Base-by-base conservation (phyloP, 2,329 filamentous ascomycete species). In the Neonectria punicea region DNA sequence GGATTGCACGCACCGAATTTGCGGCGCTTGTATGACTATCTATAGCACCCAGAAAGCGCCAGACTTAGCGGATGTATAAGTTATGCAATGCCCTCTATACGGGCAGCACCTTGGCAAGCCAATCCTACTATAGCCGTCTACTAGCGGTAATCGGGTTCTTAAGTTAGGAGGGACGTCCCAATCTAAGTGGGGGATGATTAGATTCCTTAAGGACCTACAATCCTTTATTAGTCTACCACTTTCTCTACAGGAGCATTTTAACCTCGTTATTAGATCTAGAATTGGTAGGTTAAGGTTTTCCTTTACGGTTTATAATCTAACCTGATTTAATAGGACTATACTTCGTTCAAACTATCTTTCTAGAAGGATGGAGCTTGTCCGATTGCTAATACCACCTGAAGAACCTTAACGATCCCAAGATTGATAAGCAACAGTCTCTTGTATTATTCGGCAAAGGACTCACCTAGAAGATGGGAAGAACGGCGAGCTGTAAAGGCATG, bases 351-450 rank as follows among this genome's bases (percentile, higher is more conserved):
- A 57, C 25, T 4, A 49, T 57, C 28, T 57, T 57, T 25, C 25
- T 57, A 6, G 22, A 57, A 47, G 41, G 25, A 22, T 57, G 25
- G 41, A 47, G n/a, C 28, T 32, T 49, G 8, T 36, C 25, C 1
- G 14, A 57, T 49, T 58, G 43, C 43, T 1, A 58, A 25, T 58
- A 58, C 28, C 8, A 58, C 30, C 43, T 58, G 1, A 47, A 58
- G 30, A 58, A 47, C 18, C 11, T 58, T 9, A 2, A 43, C n/a
- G 16, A 49, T 49, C 54, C 30, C 4, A 58, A 58, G 13, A 16
- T 58, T 22, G 7, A 58, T 13, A 49, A 49, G 43, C 1, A 41
- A 49, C 5, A 18, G 20, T 36, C 13, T 28, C 16, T 34, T 36
- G 4, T 58, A 1, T 58, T 30, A 13, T 58, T 58, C 5, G 16